These are phyloP conservation scores for Schizophyllum commune DNA, from an alignment of 1,284 basidiomycete species.

Conservation along the genomic window DNA sequence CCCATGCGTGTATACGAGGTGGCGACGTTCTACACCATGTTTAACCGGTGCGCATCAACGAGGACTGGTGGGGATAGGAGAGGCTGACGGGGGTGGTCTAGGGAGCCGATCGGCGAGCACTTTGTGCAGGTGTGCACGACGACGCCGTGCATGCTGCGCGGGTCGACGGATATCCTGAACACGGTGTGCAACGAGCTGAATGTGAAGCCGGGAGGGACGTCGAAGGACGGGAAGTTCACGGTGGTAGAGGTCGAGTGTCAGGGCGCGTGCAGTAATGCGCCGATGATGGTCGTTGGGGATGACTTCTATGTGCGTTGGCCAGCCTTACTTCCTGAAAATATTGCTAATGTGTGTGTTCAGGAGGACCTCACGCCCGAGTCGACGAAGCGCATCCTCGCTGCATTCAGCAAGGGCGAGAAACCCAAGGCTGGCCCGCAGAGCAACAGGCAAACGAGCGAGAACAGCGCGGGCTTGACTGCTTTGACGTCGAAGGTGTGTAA, in stretches of 20 bases:
- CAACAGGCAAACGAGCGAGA: slow-evolving; percentile 81
- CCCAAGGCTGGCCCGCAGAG: slow-evolving; percentile 92
- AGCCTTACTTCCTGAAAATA: slow-evolving; percentile 2
- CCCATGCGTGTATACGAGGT: slow-evolving; percentile 99
- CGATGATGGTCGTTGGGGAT: slow-evolving; percentile 95
- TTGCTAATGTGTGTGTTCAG: slow-evolving; percentile 31
- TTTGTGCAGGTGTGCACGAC: slow-evolving; percentile 99
- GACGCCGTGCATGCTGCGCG: slow-evolving; percentile 96
- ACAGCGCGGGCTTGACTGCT: slow-evolving; percentile 82
- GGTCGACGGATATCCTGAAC: slow-evolving; percentile 85
- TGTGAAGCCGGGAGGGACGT: slow-evolving; percentile 85
- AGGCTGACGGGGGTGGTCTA: slow-evolving; percentile 21
- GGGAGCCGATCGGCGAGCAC: slow-evolving; percentile 91
- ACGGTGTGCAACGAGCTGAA: slow-evolving; percentile 82
- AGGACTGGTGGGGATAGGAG: too few species aligned
- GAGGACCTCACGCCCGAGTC: slow-evolving; percentile 95
- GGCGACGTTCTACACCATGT: slow-evolving; percentile 99
- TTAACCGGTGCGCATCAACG: slow-evolving; percentile 64
- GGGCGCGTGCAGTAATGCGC: slow-evolving; percentile 98
- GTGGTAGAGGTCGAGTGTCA: slow-evolving; percentile 98
- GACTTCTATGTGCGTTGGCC: slow-evolving; percentile 80
- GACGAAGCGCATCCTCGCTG: slow-evolving; percentile 83
- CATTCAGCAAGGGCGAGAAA: slow-evolving; percentile 79
- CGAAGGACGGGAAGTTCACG: slow-evolving; percentile 94
- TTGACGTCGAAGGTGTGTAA: slow-evolving; percentile 70